These are phyloP conservation scores for Oryza nivara DNA, from an alignment of 176 grass and related monocot species.

Conservation along the genomic window DNA sequence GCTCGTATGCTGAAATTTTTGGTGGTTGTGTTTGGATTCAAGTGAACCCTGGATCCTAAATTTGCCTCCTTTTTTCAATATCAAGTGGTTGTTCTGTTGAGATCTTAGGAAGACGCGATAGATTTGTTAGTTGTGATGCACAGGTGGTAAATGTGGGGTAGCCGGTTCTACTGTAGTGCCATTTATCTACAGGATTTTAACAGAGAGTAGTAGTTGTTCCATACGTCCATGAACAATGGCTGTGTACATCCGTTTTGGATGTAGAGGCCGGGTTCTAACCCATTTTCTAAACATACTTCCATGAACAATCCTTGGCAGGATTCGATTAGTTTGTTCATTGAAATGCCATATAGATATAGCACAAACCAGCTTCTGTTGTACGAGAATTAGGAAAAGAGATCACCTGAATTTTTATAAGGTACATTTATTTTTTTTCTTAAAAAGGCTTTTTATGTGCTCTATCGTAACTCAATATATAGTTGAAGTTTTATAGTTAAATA, in stretches of 20 bases:
- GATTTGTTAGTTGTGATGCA: background rate
- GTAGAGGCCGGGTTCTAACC: too few relatives aligned
- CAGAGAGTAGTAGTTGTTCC: background rate
- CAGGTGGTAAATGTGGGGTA: background rate
- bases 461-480: background rate
- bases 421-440: background rate
- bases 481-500: background rate
- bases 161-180: background rate
- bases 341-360: constrained; percentile 3
- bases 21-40: background rate
- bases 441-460: background rate
- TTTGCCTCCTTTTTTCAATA: background rate
- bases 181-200: constrained; percentile 16
- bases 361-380: background rate
- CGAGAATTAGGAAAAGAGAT: background rate
- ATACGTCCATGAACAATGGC: background rate
- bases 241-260: too few relatives aligned
- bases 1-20: background rate
- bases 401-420: background rate
- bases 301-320: background rate
- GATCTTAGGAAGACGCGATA: background rate
- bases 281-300: background rate
- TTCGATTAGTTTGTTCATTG: background rate
- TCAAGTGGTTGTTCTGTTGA: background rate
- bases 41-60: background rate